A percentile compares a stretch with the other conserved stretches of the same genome.
Evolutionary conservation across 2,329 filamentous ascomycete genomes (phyloP).

Genomic region (Venturia aucupariae): DNA sequence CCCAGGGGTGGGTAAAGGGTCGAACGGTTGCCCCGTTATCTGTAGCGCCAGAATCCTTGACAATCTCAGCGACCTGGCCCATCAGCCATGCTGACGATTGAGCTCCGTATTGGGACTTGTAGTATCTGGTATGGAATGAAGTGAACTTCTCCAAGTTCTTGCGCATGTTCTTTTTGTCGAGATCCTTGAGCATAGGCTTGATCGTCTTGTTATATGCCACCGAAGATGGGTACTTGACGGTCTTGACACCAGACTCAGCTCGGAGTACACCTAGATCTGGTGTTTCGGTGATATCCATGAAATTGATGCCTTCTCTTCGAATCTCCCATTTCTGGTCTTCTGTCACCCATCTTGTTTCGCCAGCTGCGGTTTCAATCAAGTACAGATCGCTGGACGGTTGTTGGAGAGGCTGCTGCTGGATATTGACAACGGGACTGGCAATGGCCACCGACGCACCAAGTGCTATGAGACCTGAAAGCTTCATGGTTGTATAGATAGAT

Average conservation of each 20-base stretch:
- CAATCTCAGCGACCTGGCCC: conserved; percentile 60
- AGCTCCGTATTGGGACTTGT: conserved; percentile 66
- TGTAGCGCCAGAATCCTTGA: conserved; percentile 61
- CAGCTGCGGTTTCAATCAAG: conserved; percentile 77
- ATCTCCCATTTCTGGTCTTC: conserved; percentile 94
- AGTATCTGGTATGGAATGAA: conserved; percentile 73
- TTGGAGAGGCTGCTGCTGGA: conserved; percentile 9
- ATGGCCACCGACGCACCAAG: background rate
- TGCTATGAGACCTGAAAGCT: conserved; percentile 4
- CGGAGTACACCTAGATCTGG: conserved; percentile 48
- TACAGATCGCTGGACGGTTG: conserved; percentile 41
- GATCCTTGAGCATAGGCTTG: conserved; percentile 53
- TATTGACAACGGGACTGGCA: background rate
- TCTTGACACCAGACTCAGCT: conserved; percentile 23
- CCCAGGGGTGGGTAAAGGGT: conserved; percentile 75
- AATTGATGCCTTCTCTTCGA: conserved; percentile 67
- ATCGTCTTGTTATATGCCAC: conserved; percentile 58
- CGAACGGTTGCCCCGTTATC: conserved; percentile 57
- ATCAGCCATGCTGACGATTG: conserved; percentile 86
- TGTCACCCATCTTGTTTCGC: conserved; percentile 75
- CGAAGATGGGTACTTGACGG: conserved; percentile 58
- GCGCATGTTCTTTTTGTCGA: conserved; percentile 69
- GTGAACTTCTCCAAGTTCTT: conserved; percentile 70
- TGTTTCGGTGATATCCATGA: conserved; percentile 88
- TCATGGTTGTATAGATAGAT: background rate